phyloP scores from a whole-genome alignment of 768 basidiomycete genomes.

The Hypholoma fasciculare region DNA sequence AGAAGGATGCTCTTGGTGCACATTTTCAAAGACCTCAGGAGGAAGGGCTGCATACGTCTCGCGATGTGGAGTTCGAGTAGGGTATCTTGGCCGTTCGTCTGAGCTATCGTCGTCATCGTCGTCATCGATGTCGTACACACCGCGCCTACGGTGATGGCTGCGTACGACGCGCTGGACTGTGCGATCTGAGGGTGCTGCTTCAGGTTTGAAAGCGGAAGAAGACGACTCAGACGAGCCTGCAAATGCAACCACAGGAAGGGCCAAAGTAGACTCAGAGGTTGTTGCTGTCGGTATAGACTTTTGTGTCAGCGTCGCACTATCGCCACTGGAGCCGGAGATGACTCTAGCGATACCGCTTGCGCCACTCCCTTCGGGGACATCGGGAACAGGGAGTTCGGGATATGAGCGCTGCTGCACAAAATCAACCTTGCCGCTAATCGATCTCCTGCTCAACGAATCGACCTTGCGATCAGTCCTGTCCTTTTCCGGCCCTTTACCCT shows the following conservation, averaged over 20 bases:
- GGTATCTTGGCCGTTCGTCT: constrained; percentile 24
- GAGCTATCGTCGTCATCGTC: constrained; percentile 37
- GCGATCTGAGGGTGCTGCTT: constrained; percentile 21
- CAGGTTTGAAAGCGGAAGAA: constrained; percentile 15
- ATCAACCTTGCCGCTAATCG: background rate
- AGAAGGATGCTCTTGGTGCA: constrained; percentile 26
- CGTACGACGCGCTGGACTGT: constrained; percentile 15
- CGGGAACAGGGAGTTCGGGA: constrained; percentile 3
- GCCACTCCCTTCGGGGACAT: constrained; percentile 27
- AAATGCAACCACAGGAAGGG: constrained; percentile 6
- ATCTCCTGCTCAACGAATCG: constrained; percentile 7
- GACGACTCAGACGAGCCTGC: constrained; percentile 14
- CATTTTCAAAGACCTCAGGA: constrained; percentile 48
- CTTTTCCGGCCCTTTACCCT: constrained; percentile 25
- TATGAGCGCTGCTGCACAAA: constrained; percentile 1
- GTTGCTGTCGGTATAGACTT: constrained; percentile 11
- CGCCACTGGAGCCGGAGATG: constrained; percentile 14
- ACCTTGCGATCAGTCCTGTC: constrained; percentile 21
- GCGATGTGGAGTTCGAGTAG: constrained; percentile 57
- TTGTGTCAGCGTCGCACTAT: constrained; percentile 15
- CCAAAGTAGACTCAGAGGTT: constrained; percentile 16
- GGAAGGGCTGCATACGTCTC: constrained; percentile 65
- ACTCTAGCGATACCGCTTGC: constrained; percentile 21
- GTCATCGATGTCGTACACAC: constrained; percentile 27
- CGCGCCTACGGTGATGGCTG: constrained; percentile 24